phyloP scores from a whole-genome alignment of 768 basidiomycete species.

The Leccinum variicolor region DNA sequence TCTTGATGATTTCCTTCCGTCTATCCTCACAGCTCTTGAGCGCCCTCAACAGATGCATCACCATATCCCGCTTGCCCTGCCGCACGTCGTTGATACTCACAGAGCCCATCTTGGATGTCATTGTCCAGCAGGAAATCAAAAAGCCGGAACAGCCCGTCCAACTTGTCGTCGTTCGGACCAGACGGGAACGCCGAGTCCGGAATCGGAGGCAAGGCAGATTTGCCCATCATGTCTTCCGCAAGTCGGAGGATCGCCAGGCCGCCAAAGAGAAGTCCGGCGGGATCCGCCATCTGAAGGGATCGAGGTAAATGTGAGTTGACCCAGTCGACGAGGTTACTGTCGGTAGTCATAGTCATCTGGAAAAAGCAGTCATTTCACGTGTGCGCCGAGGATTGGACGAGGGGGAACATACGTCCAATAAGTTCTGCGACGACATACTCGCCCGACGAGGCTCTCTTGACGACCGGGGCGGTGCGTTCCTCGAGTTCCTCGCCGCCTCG shows the following conservation, averaged over 20 bases:
- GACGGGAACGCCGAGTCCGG: slow-evolving; percentile 76
- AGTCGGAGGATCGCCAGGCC: slow-evolving; percentile 83
- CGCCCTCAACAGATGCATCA: slow-evolving; percentile 73
- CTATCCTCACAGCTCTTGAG: slow-evolving; percentile 82
- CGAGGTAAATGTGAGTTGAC: slow-evolving; percentile 80
- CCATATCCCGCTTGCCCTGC: slow-evolving; percentile 76
- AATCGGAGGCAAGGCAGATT: slow-evolving; percentile 63
- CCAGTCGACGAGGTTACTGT: slow-evolving; percentile 74
- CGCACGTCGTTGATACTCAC: slow-evolving; percentile 94
- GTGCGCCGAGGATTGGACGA: not conserved
- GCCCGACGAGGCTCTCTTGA: slow-evolving; percentile 58
- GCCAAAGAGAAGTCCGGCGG: slow-evolving; percentile 42
- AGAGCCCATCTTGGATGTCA: slow-evolving; percentile 85
- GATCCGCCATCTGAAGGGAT: slow-evolving; percentile 52
- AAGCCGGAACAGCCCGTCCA: slow-evolving; percentile 83
- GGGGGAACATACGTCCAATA: slow-evolving; percentile 14
- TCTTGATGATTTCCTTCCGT: slow-evolving; percentile 51
- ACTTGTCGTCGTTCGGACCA: slow-evolving; percentile 66
- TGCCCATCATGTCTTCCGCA: slow-evolving; percentile 75
- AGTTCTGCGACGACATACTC: slow-evolving; percentile 28
- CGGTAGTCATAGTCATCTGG: slow-evolving; percentile 32
- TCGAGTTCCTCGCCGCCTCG: slow-evolving; percentile 11
- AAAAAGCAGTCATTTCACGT: not conserved
- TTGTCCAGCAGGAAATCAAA: slow-evolving; percentile 94
- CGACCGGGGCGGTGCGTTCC: slow-evolving; percentile 58